Evolutionary conservation across 2,329 filamentous ascomycete species (phyloP), one percentile per base, ranked within the genome.

Genomic region (Phaeoacremonium minimum): DNA sequence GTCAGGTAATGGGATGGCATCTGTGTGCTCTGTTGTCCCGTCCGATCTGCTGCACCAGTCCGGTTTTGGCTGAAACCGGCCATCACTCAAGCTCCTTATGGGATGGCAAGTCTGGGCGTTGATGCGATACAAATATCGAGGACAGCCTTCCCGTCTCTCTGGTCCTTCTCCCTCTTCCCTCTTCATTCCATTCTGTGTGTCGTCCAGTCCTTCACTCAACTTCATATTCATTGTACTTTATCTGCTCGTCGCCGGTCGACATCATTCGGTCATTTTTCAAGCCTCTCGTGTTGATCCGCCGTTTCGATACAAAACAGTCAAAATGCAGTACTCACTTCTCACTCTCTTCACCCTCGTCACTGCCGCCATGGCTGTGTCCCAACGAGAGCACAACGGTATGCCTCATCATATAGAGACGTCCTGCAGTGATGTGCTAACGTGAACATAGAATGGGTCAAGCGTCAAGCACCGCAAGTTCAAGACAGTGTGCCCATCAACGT

Each of bases 191-290:
- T n/a, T 26, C 22, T 26, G 9, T 26, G 9, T n/a, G 22, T 26
- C 22, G 22, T 26, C 22, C 22, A 9, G 22, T 26, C 9, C 22
- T 9, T 26, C 22, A 9, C n/a, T 3, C 9, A 9, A n/a, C n/a
- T n/a, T n/a, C n/a, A n/a, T n/a, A n/a, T n/a, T 26, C 22, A 26
- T 9, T 9, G 9, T n/a, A 45, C n/a, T n/a, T 48, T 44, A 55
- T 51, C 51, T 59, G 54, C 60, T 63, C 53, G 69, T 74, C 71
- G 71, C 71, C 67, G 71, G 70, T 53, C 71, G 70, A 74, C 70
- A 51, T 57, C 37, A 44, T 56, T 44, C 33, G 55, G 57, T 50
- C 38, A 40, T 49, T 53, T 47, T 43, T 55, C 46, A 26, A n/a
- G 36, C 46, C 42, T 46, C 42, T 50, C 38, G 32, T 36, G 33